Evolutionary conservation across 257 asterid species (phyloP).

Genomic region (Linaria vulgaris): DNA sequence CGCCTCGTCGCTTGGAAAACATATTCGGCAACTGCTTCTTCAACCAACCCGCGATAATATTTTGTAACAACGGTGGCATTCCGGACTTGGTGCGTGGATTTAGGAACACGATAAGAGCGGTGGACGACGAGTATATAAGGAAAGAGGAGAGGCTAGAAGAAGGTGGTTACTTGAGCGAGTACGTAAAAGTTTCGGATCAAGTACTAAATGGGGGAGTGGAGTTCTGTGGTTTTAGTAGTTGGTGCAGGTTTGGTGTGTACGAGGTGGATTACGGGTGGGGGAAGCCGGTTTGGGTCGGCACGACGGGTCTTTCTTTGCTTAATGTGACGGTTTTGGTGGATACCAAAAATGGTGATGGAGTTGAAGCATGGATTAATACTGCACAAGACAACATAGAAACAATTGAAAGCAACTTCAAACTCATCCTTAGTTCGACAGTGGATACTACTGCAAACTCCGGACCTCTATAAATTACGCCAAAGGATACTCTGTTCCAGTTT

Average conservation of each 20-base stretch:
- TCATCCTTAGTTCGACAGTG: no score
- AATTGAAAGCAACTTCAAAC: no score
- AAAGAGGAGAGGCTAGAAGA: neutral
- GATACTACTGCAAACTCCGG: no score
- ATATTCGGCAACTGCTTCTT: slow-evolving; percentile 21
- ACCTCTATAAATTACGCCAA: no score
- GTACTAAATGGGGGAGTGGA: slow-evolving; percentile 23
- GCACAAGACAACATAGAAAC: neutral
- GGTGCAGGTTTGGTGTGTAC: slow-evolving; percentile 48
- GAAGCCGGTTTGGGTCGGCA: slow-evolving; percentile 40
- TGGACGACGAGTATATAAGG: slow-evolving; percentile 7
- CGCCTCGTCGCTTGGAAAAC: slow-evolving; percentile 18
- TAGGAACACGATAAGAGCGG: slow-evolving; percentile 7
- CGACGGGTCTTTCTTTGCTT: slow-evolving; percentile 29
- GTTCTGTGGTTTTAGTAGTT: slow-evolving; percentile 38
- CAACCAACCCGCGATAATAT: neutral
- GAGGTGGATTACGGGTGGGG: slow-evolving; percentile 59
- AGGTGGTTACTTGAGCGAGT: slow-evolving; percentile 4
- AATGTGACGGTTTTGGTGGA: slow-evolving; percentile 35
- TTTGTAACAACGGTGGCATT: neutral
- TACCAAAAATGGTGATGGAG: slow-evolving; percentile 44
- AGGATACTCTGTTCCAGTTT: no score
- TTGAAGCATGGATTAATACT: slow-evolving; percentile 50
- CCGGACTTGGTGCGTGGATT: neutral
- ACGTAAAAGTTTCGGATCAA: neutral